phyloP scores from a whole-genome alignment of 176 grass and related monocot species.

The Stipa capillata region DNA sequence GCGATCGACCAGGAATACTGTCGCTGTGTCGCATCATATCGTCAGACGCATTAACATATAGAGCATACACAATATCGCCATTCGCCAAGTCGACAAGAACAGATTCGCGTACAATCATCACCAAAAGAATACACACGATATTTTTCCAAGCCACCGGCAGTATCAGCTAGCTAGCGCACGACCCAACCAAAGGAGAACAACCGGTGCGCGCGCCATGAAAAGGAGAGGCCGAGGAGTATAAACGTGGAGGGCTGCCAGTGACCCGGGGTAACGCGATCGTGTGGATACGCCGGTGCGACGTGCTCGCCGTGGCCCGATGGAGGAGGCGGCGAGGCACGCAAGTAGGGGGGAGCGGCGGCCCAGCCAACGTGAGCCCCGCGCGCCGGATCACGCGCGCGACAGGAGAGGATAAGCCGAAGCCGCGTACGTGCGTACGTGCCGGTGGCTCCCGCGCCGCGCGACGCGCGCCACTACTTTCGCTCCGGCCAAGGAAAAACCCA shows the following conservation, averaged over 20 bases:
- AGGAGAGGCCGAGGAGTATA: background rate
- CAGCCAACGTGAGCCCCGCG: background rate
- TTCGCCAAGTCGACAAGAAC: background rate
- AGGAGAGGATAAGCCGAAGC: background rate
- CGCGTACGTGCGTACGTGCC: background rate
- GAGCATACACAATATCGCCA: background rate
- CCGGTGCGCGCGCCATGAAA: background rate
- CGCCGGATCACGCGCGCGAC: background rate
- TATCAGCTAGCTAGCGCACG: background rate
- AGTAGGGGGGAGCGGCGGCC: background rate
- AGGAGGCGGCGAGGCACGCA: too few relatives aligned
- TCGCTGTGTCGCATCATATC: background rate
- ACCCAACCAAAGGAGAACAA: background rate
- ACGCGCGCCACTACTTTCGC: background rate
- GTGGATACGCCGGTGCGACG: too few relatives aligned
- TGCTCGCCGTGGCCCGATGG: too few relatives aligned
- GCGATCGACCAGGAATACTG: background rate
- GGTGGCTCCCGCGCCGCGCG: too few relatives aligned
- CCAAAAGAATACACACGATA: background rate
- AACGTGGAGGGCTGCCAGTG: conserved; percentile 4
- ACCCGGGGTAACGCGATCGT: background rate
- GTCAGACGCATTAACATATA: background rate
- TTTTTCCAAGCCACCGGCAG: background rate
- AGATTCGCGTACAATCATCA: too few relatives aligned
- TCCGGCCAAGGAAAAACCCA: background rate